phyloP scores from a whole-genome alignment of 2,329 filamentous ascomycete species.

The Fusarium tjaetaba region DNA sequence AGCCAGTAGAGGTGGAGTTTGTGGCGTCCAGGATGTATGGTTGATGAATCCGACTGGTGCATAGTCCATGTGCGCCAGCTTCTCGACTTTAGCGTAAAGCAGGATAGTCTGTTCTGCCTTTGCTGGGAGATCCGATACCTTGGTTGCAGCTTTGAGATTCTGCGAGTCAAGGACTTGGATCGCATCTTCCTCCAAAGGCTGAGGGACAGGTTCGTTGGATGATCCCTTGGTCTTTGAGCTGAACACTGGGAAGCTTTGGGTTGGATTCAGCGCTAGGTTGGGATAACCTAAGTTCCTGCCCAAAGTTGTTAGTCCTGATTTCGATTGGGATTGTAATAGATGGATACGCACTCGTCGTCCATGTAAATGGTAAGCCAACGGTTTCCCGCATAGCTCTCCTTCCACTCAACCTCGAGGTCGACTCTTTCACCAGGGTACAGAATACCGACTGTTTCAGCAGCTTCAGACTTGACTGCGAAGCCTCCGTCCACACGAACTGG shows the following conservation, averaged over 20 bases:
- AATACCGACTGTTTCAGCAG: not conserved
- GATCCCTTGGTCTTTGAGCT: fast-evolving
- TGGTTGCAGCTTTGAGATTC: not conserved
- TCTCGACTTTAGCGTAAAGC: not conserved
- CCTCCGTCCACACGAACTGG: not conserved
- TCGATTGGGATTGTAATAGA: fast-evolving
- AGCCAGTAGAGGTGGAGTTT: not conserved
- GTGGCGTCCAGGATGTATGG: conserved; percentile 11
- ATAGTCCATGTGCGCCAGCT: conserved; percentile 10
- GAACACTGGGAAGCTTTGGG: not conserved
- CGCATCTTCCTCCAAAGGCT: fast-evolving
- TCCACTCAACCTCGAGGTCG: not conserved
- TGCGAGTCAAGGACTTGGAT: not conserved
- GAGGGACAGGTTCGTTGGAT: fast-evolving
- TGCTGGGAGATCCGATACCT: not conserved
- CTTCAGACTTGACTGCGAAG: fast-evolving
- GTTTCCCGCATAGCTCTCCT: fast-evolving
- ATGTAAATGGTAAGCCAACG: not conserved
- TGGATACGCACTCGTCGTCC: not conserved
- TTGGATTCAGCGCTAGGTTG: not conserved
- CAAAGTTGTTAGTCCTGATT: not conserved
- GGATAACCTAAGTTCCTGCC: not conserved
- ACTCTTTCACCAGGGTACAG: conserved; percentile 1
- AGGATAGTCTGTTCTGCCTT: not conserved
- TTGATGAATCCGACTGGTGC: conserved; percentile 9